These are phyloP conservation scores for Suillus bovinus DNA, from an alignment of 768 basidiomycete genomes.

Conservation along the genomic window DNA sequence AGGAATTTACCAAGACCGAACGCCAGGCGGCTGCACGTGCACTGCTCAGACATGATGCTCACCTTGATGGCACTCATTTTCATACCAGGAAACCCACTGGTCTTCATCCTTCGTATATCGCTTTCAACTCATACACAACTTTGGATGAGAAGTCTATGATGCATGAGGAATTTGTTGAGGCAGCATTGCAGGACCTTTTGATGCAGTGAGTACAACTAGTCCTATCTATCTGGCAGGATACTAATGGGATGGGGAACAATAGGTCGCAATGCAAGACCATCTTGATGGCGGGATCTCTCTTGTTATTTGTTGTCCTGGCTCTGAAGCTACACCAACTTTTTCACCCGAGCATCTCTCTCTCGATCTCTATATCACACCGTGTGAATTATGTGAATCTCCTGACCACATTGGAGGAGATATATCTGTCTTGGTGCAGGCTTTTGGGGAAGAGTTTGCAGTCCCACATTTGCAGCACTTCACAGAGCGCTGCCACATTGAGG, in stretches of 20 bases:
- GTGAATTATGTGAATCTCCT: neutral
- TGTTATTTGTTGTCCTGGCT: constrained; percentile 6
- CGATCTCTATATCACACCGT: constrained; percentile 13
- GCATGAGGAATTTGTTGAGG: neutral
- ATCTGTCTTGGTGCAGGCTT: constrained; percentile 13
- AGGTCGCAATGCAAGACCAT: constrained; percentile 14
- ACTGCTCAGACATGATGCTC: no score
- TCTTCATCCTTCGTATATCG: no score
- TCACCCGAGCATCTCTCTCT: constrained; percentile 3
- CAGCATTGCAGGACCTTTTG: constrained; percentile 11
- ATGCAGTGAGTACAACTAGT: constrained; percentile 3
- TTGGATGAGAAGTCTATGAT: neutral
- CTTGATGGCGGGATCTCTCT: constrained; percentile 14
- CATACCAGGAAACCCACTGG: no score
- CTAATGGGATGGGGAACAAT: neutral
- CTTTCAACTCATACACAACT: no score
- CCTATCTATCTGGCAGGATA: neutral
- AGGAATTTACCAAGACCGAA: no score
- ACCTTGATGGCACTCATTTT: no score
- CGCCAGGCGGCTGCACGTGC: no score
- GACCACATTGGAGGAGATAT: constrained; percentile 8
- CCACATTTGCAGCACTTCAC: constrained; percentile 6
- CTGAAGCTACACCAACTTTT: neutral
- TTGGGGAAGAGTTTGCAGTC: constrained; percentile 10
- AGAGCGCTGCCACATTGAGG: constrained; percentile 5